Evolutionary conservation across 345 rosid species (phyloP).

Genomic region (Syzygium aromaticum): DNA sequence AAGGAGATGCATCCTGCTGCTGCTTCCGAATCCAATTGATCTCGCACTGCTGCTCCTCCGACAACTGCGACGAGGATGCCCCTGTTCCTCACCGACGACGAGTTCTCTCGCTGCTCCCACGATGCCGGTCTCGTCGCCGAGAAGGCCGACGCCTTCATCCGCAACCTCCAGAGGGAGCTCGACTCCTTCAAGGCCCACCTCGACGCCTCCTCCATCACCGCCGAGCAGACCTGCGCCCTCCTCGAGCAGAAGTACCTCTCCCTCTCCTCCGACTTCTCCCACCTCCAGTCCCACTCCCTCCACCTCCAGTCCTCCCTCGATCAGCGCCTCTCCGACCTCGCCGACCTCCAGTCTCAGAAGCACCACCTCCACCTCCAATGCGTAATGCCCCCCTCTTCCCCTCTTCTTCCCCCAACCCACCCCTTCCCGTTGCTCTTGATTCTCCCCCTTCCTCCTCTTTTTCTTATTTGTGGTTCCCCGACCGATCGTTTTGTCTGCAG

Average conservation of each 20-base stretch:
- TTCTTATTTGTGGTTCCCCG: neutral
- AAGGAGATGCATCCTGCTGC: neutral
- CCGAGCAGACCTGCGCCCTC: conserved; percentile 92
- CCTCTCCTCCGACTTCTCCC: conserved; percentile 49
- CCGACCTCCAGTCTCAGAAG: conserved; percentile 64
- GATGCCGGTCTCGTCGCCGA: conserved; percentile 62
- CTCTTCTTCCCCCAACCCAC: no score
- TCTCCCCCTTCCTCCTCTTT: neutral
- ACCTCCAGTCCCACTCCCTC: conserved; percentile 50
- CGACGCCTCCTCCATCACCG: conserved; percentile 81
- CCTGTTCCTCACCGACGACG: conserved; percentile 83
- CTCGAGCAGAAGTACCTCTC: conserved; percentile 93
- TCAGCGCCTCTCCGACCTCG: conserved; percentile 52
- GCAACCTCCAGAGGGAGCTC: conserved; percentile 44
- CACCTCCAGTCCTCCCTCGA: conserved; percentile 71
- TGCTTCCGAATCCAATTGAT: neutral
- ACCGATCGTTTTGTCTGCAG: conserved; percentile 15
- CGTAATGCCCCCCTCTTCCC: conserved; percentile 11
- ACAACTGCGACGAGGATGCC: conserved; percentile 88
- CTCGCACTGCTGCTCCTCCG: neutral
- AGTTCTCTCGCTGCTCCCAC: conserved; percentile 49
- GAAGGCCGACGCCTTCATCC: conserved; percentile 72
- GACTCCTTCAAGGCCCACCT: conserved; percentile 73
- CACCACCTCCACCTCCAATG: conserved; percentile 77
- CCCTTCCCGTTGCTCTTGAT: neutral